Evolutionary conservation across 2,329 filamentous ascomycete genomes (phyloP), one percentile per base, ranked within the genome.

Genomic region (Lasiodiplodia sp.): DNA sequence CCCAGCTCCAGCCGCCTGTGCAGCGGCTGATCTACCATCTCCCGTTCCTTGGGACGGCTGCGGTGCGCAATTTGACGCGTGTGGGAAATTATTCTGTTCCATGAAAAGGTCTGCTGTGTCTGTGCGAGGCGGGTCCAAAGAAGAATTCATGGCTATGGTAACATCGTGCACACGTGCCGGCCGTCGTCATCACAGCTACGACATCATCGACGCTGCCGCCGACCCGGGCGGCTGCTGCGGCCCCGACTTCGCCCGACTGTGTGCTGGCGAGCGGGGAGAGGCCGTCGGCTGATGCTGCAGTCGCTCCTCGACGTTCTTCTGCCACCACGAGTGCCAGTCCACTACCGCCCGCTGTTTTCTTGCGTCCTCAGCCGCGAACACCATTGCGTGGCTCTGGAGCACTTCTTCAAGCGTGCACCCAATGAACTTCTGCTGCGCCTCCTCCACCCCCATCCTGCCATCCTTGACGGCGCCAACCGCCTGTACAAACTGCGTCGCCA

Each of bases 281-380:
- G 56, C 37, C 21, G 34, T 49, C 60, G 25, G 60, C 18, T 64
- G 44, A 63, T 51, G 44, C 40, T 23, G 23, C 49, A 68, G 66
- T 47, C 37, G 47, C 47, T 60, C 49, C 37, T 62, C 58, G 10
- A 68, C 58, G 16, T 68, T 64, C 51, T 52, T 77, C 38, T 81
- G 79, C 93, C 93, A 97, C 92, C 93, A 97, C 57, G 85, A 79
- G 53, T 82, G 81, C 89, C 92, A 97, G 72, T 91, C 86, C 4
- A 98, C 81, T 8, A 96, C 89, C 76, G 86, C 89, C 75, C 86
- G 88, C 63, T 86, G 85, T 62, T 83, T 84, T 74, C 95, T 87
- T 5, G 95, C 93, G 74, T 97, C 92, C 80, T 98, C 96, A 0
- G 95, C 96, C 28, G 93, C 94, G 83, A 97, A 99, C 0, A 97